Base-by-base conservation (phyloP, 495 filamentous ascomycete genomes). In the Stereocaulon alpinum region DNA sequence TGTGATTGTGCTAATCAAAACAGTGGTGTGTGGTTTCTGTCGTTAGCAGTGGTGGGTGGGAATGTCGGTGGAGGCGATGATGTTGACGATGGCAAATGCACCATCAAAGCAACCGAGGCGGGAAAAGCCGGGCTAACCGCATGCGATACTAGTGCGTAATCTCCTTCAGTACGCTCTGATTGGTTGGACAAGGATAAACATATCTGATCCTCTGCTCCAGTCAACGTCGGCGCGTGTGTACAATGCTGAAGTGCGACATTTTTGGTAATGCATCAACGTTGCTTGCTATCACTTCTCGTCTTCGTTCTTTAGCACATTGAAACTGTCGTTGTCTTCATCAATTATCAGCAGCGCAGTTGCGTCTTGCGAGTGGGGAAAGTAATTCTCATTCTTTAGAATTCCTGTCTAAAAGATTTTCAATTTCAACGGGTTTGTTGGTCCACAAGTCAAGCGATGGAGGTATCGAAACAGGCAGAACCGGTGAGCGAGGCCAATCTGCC, bases 1-100 rank as follows among this genome's bases (percentile, higher is more conserved):
- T 9, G 14, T 30, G n/a, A 22, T 30, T 47, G 3, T 11, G 1
- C 24, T 1, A 4, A 17, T 22, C 0, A 22, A 27, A 17, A 30
- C n/a, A 42, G 1, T n/a, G 34, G 15, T 24, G 4, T 53, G 0
- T 27, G 40, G 3, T 40, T 41, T 14, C 40, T 59, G 14, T 34
- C 10, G 15, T 29, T 41, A 27, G 42, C 30, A n/a, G 47, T 58
- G 20, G 40, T 11, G 40, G 20, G 24, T n/a, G 29, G 20, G 24
- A 20, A 55, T 20, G 40, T 30, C 40, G 56, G 34, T 40, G 55
- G 14, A 44, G 58, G 29, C 18, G 41, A 61, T 45, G 51, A 61
- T 44, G 59, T 30, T 20, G 50, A 43, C 30, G 52, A 63, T 41
- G 53, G 24, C 30, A 64, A 61, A 64, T 64, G 57, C 56, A 59